Evolutionary conservation across 495 filamentous ascomycete species (phyloP), one percentile per base, ranked within the genome.

Genomic region (Clohesyomyces aquaticus): DNA sequence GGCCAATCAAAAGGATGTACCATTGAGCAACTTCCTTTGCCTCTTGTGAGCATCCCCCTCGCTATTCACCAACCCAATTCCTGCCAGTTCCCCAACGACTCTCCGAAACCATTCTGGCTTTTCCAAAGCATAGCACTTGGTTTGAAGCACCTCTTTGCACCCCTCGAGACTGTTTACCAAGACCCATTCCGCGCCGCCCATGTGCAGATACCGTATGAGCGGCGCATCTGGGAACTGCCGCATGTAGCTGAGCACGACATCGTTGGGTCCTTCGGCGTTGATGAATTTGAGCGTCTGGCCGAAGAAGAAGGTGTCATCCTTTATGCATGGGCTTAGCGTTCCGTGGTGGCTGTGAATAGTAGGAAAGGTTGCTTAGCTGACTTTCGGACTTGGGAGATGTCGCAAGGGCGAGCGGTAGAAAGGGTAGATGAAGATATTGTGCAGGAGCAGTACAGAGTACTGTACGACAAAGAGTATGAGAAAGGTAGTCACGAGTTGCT

Each of bases 21-120:
- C 41, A 45, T 32, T 28, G n/a, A 66, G 48, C 32, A 55, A n/a
- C 21, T 38, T 61, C 42, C 50, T 23, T 29, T 59, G 27, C 27
- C 57, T 77, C 77, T 85, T 90, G 71, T 96, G 91, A 58, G 88
- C 89, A 8, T 91, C 87, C 19, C 92, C 91, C 74, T 96, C 93
- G 0, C 88, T 86, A 8, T 96, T 77, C 8, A 96, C 76, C 0
- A 96, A 61, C 0, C 93, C 91, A 43, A 88, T 71, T 0, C 93
- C 93, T 3, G 91, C 73, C 6, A 94, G 73, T 4, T 81, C 82
- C 12, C 82, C 82, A 32, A 96, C 65, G 8, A 76, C 78, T 16
- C 73, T 69, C 1, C 81, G 78, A 23, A 92, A 61, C 9, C 78
- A 68, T 0, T 48, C 45, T 1, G 92, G 91, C 72, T 96, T 96